Base-by-base conservation (phyloP, 768 basidiomycete genomes). In the Artomyces pyxidatus region DNA sequence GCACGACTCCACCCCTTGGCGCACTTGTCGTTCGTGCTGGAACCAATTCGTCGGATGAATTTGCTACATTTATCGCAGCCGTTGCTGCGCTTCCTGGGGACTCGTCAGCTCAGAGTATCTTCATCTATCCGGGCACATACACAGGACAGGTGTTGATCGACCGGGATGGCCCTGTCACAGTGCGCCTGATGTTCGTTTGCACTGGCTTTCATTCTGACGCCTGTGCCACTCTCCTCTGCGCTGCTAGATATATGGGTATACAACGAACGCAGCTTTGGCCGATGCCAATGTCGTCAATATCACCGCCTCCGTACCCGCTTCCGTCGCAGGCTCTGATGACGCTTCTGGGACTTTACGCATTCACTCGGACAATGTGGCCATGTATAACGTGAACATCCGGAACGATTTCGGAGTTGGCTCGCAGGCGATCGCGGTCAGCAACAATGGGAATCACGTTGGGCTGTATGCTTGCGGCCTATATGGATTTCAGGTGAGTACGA, bases 341-440 rank as follows among this genome's bases (percentile, higher is more conserved):
- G 69, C 69, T 4, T 71, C 68, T 49, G 74, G 75, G 1, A 76
- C 75, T 0, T 55, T 77, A 11, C 71, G 74, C 11, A 61, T 76
- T 40, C 73, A 76, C 63, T 72, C 63, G 29, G 59, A 63, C 42
- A 58, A 64, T 35, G 63, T 68, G 29, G 51, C 57, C 12, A 61
- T 76, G 65, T 77, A 77, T 57, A 77, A 77, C 42, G 65, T 76
- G 38, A 68, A 76, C 42, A 68, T 77, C 14, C 68, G 68, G 50
- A 77, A 77, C 49, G 72, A 71, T 26, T 71, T 65, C 48, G 75
- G 74, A 0, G 49, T 58, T 3, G 74, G 72, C 0, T 61, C 65
- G 3, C 75, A 76, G 54, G 76, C 76, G 0, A 71, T 76, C 37
- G 75, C 75, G 1, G 56, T 77, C 49, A 74, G 73, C 57, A 71